Evolutionary conservation across 805 yeast genomes (phyloP).

Genomic region (Pichia heedii): DNA sequence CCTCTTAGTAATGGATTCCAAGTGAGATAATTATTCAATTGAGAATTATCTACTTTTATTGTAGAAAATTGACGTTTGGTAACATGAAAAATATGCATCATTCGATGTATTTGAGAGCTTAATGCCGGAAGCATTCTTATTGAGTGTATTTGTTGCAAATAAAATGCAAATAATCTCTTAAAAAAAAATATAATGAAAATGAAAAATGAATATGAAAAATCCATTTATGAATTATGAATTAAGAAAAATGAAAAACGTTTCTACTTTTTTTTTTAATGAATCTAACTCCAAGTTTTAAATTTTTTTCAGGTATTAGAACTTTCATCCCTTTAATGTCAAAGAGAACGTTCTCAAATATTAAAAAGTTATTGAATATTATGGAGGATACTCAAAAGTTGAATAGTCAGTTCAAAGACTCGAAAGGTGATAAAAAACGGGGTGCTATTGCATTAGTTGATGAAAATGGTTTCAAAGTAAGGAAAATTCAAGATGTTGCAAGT

Average conservation of each 20-base stretch:
- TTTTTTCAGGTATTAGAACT: background rate
- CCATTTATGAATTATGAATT: no score
- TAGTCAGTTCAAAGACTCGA: background rate
- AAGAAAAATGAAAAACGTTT: no score
- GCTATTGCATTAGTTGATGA: conserved; percentile 24
- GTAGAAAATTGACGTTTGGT: conserved; percentile 17
- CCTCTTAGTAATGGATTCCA: conserved; percentile 24
- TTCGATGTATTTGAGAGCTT: conserved; percentile 6
- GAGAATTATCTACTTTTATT: conserved; percentile 20
- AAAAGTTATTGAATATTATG: background rate
- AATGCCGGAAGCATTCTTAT: background rate
- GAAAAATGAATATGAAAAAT: no score
- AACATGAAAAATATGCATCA: conserved; percentile 13
- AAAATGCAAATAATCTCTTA: background rate
- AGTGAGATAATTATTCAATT: conserved; percentile 17
- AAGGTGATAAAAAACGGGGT: conserved; percentile 4
- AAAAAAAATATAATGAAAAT: no score
- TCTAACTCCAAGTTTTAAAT: background rate
- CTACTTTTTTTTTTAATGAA: no score
- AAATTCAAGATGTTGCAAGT: conserved; percentile 36
- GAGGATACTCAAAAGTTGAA: background rate
- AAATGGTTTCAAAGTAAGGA: conserved; percentile 39
- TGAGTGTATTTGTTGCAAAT: no score
- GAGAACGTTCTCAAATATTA: background rate
- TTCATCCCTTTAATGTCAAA: background rate